Conservation (phyloP, 2,329 filamentous ascomycete species). For the Hymenoscyphus albidus region DNA sequence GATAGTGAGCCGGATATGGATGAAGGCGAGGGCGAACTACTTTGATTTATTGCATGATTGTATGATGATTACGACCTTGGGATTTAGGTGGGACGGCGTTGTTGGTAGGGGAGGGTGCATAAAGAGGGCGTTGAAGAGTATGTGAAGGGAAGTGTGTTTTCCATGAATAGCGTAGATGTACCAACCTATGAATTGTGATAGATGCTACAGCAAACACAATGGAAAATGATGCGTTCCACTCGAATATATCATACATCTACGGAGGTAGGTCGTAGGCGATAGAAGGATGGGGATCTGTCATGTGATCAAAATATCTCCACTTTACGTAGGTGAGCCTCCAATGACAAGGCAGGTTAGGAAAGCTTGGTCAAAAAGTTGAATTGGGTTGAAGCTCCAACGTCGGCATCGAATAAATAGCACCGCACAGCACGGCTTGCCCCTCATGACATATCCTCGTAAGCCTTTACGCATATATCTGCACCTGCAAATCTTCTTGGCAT, state of each 20-base stretch:
- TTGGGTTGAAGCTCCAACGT: neutral
- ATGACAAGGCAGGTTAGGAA: neutral
- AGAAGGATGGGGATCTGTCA: too few relatives aligned
- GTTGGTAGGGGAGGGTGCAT: neutral
- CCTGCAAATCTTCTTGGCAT: neutral
- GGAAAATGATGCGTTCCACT: neutral
- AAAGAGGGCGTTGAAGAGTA: neutral
- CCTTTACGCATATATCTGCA: neutral
- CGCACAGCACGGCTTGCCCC: constrained; percentile 13
- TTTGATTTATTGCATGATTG: constrained; percentile 19
- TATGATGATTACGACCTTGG: constrained; percentile 10
- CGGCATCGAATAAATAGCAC: too few relatives aligned
- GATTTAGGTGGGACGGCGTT: constrained; percentile 6
- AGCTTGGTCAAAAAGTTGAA: neutral
- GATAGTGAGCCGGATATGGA: constrained; percentile 54
- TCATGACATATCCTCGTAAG: constrained; percentile 23
- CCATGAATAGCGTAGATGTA: constrained; percentile 4
- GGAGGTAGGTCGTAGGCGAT: too few relatives aligned
- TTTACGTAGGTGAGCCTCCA: too few relatives aligned
- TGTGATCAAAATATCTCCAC: too few relatives aligned
- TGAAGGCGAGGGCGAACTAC: constrained; percentile 39
- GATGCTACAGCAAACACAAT: neutral
- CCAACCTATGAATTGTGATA: constrained; percentile 1
- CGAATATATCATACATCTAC: neutral
- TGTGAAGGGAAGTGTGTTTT: neutral